These are phyloP conservation scores for Ceratobasidium sp. DNA, from an alignment of 1,284 basidiomycete species.

Conservation along the genomic window DNA sequence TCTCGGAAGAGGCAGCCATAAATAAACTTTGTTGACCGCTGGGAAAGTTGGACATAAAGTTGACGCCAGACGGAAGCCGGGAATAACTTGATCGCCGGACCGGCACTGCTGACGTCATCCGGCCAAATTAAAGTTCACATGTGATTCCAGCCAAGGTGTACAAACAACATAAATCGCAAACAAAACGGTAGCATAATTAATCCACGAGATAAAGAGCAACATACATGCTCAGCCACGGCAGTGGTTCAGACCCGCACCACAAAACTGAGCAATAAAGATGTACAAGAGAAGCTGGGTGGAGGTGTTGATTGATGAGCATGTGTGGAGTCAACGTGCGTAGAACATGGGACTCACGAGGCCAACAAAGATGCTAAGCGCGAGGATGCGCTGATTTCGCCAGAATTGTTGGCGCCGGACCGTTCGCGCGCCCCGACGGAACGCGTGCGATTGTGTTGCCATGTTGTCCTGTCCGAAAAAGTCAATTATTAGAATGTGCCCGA, in stretches of 20 bases:
- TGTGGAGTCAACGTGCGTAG: slow-evolving; percentile 37
- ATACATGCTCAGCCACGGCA: slow-evolving; percentile 58
- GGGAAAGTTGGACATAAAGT: slow-evolving; percentile 19
- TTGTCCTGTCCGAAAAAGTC: slow-evolving; percentile 66
- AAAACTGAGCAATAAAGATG: slow-evolving; percentile 86
- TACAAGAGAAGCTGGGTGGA: slow-evolving; percentile 77
- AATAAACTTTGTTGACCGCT: not conserved
- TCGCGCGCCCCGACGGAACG: slow-evolving; percentile 92
- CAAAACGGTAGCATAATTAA: slow-evolving; percentile 9
- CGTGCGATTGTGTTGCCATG: slow-evolving; percentile 95
- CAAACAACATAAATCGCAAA: slow-evolving; percentile 1
- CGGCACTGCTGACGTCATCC: not conserved
- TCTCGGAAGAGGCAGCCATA: too few species aligned
- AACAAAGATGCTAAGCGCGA: slow-evolving; percentile 79
- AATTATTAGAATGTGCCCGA: not conserved
- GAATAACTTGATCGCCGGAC: slow-evolving; percentile 18
- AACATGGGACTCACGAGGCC: slow-evolving; percentile 71
- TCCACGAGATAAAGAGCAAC: slow-evolving; percentile 3
- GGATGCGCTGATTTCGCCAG: slow-evolving; percentile 91
- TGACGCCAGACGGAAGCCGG: not conserved
- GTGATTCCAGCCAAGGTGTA: slow-evolving; percentile 17
- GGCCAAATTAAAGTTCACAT: slow-evolving; percentile 12
- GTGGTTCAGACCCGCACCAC: slow-evolving; percentile 80
- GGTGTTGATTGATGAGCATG: slow-evolving; percentile 42
- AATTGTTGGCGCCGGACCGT: slow-evolving; percentile 93